phyloP scores from a whole-genome alignment of 768 basidiomycete genomes.

The Pleurotus tuoliensis region DNA sequence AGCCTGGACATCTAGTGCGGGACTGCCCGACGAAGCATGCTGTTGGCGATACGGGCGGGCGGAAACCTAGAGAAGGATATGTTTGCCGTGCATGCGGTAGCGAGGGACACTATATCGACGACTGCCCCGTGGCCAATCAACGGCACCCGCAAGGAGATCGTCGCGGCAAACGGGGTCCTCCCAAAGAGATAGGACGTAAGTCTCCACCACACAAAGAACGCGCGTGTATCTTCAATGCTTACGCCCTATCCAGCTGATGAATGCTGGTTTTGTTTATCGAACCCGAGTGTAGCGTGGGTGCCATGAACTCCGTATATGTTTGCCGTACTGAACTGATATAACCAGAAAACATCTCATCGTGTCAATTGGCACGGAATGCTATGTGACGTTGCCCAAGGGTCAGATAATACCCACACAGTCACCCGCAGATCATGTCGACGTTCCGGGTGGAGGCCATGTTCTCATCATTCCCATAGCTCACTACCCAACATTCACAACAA shows the following conservation, averaged over 20 bases:
- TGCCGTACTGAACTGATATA: not conserved
- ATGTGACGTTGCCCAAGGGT: slow-evolving; percentile 94
- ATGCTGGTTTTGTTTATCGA: slow-evolving; percentile 98
- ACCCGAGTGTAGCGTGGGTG: slow-evolving; percentile 82
- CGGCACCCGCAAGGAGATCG: slow-evolving; percentile 32
- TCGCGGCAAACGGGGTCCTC: slow-evolving; percentile 49
- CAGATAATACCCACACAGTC: slow-evolving; percentile 85
- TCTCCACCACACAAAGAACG: slow-evolving; percentile 8
- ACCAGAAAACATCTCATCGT: slow-evolving; percentile 91
- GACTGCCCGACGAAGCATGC: slow-evolving; percentile 84
- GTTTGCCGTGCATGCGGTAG: slow-evolving; percentile 90
- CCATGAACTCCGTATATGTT: not conserved
- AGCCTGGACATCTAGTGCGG: slow-evolving; percentile 83
- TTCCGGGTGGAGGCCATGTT: slow-evolving; percentile 96
- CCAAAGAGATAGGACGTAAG: slow-evolving; percentile 80
- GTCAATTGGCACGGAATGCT: slow-evolving; percentile 89
- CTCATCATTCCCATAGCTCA: slow-evolving; percentile 93
- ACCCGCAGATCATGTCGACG: slow-evolving; percentile 39
- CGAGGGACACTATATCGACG: slow-evolving; percentile 80
- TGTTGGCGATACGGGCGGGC: slow-evolving; percentile 78
- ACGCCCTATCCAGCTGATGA: slow-evolving; percentile 61
- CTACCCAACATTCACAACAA: slow-evolving; percentile 80
- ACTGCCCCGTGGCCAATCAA: slow-evolving; percentile 74
- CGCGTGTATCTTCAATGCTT: slow-evolving; percentile 1
- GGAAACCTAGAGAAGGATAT: slow-evolving; percentile 81